Evolutionary conservation across 495 filamentous ascomycete species (phyloP).

Genomic region (Alectoria sarmentosa): DNA sequence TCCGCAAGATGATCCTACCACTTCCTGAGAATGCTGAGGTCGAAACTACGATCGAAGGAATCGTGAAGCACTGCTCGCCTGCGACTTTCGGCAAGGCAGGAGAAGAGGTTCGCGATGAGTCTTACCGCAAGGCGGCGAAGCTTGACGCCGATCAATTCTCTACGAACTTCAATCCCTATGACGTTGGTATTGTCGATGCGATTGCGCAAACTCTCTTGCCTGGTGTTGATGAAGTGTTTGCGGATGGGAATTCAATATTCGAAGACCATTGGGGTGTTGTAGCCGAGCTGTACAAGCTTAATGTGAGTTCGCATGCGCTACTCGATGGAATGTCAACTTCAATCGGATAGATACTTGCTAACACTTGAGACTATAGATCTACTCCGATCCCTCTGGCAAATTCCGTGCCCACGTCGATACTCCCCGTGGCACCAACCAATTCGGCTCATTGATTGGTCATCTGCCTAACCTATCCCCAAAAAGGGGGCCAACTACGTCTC

Average conservation of each 20-base stretch:
- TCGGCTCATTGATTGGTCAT: conserved; percentile 53
- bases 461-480: conserved; percentile 39
- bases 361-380: conserved; percentile 31
- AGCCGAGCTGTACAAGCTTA: conserved; percentile 52
- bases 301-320: conserved; percentile 38
- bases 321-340: too few relatives aligned
- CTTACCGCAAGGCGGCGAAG: conserved; percentile 45
- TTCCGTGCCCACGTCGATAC: conserved; percentile 54
- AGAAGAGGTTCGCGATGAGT: conserved; percentile 42
- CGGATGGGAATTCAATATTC: conserved; percentile 1
- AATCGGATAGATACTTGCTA: not conserved
- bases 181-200: conserved; percentile 44
- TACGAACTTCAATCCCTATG: conserved; percentile 45
- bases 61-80: not conserved
- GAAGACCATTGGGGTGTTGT: conserved; percentile 24
- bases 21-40: not conserved
- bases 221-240: conserved; percentile 20
- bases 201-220: conserved; percentile 45
- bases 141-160: conserved; percentile 39
- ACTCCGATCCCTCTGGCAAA: conserved; percentile 44
- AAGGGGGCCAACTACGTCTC: conserved; percentile 33
- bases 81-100: conserved; percentile 16
- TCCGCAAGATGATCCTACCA: not conserved
- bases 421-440: conserved; percentile 39
- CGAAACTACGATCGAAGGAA: not conserved